A percentile compares a stretch with the other conserved stretches of the same genome.
Evolutionary conservation across 257 asterid species (phyloP).

Genomic region (Solanum infundibuliforme): DNA sequence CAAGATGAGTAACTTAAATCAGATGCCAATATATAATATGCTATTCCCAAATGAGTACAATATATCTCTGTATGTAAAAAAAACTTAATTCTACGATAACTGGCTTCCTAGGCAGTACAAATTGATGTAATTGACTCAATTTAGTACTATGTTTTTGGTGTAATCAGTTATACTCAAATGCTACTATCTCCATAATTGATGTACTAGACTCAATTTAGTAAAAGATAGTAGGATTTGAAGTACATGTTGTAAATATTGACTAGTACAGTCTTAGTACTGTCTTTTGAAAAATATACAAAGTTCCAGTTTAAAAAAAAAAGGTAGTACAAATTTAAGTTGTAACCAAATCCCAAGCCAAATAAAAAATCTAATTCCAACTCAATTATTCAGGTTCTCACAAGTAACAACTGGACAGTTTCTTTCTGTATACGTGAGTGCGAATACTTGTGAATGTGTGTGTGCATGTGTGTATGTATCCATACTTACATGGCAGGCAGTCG

Average conservation of each 20-base stretch:
- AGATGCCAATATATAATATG: neutral
- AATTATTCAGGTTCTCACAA: neutral
- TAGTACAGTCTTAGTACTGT: neutral
- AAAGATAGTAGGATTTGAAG: neutral
- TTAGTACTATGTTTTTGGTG: neutral
- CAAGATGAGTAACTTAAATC: slow-evolving; percentile 10
- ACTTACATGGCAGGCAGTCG: neutral
- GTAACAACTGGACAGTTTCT: neutral
- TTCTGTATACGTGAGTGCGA: neutral
- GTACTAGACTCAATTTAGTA: neutral
- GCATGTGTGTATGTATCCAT: neutral
- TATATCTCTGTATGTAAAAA: neutral
- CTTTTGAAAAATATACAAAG: neutral
- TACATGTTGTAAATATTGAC: neutral
- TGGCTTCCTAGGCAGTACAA: neutral
- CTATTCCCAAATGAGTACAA: neutral
- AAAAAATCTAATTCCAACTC: neutral
- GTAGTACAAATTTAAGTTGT: neutral
- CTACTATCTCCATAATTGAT: neutral
- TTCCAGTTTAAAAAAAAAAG: neutral
- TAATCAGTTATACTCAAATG: neutral
- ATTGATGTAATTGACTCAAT: neutral
- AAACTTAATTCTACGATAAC: neutral
- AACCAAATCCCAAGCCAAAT: neutral
- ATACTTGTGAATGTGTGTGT: neutral